Percentiles rank a stretch among this genome's conserved stretches.
These are phyloP conservation scores for Coprinopsis strossmayeri DNA, from an alignment of 768 basidiomycete genomes.

Conservation along the genomic window DNA sequence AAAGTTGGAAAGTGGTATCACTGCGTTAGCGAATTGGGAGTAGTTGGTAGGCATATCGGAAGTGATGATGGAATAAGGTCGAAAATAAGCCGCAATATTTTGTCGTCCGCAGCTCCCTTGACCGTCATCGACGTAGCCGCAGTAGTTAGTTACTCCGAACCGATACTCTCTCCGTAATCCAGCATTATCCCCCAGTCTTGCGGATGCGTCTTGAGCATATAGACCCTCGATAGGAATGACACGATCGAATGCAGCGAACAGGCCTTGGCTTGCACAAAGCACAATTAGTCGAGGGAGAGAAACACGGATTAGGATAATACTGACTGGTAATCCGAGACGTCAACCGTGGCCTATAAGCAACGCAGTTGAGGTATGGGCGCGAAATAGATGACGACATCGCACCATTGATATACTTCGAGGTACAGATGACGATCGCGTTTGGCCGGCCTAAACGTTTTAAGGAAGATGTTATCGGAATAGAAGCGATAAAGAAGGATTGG, in stretches of 20 bases:
- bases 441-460: neutral
- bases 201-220: neutral
- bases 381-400: too few species aligned
- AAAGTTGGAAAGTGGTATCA: neutral
- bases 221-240: neutral
- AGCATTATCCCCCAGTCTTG: neutral
- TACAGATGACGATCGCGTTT: neutral
- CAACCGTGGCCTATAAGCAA: neutral
- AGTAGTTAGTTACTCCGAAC: conserved; percentile 1
- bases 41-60: neutral
- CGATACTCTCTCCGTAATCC: neutral
- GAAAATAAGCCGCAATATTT: neutral
- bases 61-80: neutral
- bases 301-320: neutral
- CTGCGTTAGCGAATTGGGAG: neutral
- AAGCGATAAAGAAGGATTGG: neutral
- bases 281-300: neutral
- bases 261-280: neutral
- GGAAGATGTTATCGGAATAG: too few species aligned
- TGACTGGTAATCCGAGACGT: neutral
- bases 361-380: too few species aligned
- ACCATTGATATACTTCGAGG: neutral
- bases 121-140: neutral
- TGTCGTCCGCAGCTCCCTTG: neutral
- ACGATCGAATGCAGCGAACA: neutral